phyloP scores from a whole-genome alignment of 441 rosid genomes.

The Raphanus hybrid region DNA sequence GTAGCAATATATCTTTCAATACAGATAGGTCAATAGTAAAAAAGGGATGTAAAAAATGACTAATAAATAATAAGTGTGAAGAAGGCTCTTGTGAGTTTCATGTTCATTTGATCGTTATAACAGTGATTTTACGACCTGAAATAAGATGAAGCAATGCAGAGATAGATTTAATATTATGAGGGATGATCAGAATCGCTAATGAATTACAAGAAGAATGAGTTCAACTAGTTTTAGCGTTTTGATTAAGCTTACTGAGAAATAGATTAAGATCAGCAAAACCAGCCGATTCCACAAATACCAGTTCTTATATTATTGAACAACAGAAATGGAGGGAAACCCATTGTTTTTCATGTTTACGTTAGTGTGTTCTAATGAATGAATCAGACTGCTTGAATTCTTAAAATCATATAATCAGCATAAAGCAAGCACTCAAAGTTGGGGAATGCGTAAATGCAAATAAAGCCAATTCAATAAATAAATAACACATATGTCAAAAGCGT shows the following conservation, averaged over 20 bases:
- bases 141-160: not conserved
- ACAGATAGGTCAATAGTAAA: not conserved
- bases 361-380: not conserved
- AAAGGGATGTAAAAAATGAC: not conserved
- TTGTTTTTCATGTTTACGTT: not conserved
- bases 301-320: not conserved
- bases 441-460: not conserved
- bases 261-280: not conserved
- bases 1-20: slow-evolving; percentile 13
- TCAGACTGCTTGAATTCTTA: not conserved
- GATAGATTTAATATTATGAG: not conserved
- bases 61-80: slow-evolving; percentile 21
- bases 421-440: not conserved
- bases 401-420: not conserved
- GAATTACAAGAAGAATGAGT: not conserved
- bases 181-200: not conserved
- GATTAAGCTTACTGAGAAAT: not conserved
- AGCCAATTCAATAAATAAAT: not conserved
- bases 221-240: not conserved
- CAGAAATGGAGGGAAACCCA: not conserved
- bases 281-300: not conserved
- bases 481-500: not conserved
- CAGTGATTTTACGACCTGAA: slow-evolving; percentile 19
- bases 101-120: slow-evolving; percentile 27
- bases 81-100: slow-evolving; percentile 10